Evolutionary conservation across 164 flowering plant species (phyloP), one percentile per base, ranked within the genome.

Genomic region (Nelumbo lutea): DNA sequence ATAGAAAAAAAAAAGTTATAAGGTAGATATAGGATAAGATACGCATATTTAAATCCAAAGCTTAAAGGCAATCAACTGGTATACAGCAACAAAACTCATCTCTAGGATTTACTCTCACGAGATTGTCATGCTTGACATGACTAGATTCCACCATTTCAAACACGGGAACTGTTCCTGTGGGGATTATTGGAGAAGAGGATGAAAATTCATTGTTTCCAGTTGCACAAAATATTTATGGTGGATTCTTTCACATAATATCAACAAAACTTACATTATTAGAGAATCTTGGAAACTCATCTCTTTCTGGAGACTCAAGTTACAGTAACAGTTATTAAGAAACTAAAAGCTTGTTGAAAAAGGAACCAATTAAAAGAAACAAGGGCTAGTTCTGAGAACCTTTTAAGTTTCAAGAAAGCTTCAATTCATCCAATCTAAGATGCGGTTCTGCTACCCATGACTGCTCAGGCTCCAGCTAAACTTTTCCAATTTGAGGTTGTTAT

Each of bases 401-500:
- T 59, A 38, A 27, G 27, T 27, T 27, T 27, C 27, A 27, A 27
- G 27, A 27, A 27, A 61, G 6, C 62, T 59, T 45, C 52, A 13
- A n/a, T 68, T 76, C 68, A 68, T 41, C 38, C 47, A 71, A 68
- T 44, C 72, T 75, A 15, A 78, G 57, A 48, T 69, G 71, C 60
- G 75, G 81, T 69, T 78, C 78, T 0, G 76, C 81, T n/a, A 64
- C 65, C 81, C 81, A 78, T 66, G 78, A 72, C 59, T 78, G 76
- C 53, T 69, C 76, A 41, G 78, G 76, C 63, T 78, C 67, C 38
- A 78, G 67, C 52, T 66, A 69, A 38, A 75, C 74, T 27, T 66
- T 66, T 67, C 70, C 71, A 40, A 78, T 75, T 78, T 75, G 74
- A 38, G 14, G 58, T 56, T 13, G 6, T 27, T n/a, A 15, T 27